Percentiles rank a stretch among this genome's conserved stretches.
phyloP scores from a whole-genome alignment of 257 asterid genomes.

The Solanum raphanifolium region DNA sequence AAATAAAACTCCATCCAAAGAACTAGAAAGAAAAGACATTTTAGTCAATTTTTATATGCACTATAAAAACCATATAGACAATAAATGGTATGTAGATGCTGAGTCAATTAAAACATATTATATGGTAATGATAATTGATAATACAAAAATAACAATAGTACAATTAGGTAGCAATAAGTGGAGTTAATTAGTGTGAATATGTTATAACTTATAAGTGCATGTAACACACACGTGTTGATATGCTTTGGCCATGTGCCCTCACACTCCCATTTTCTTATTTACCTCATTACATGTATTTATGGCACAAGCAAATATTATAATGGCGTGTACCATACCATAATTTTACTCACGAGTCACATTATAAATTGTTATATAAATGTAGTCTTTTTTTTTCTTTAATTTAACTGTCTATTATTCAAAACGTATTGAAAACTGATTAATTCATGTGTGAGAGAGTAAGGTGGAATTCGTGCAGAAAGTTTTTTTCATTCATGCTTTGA shows the following conservation, averaged over 20 bases:
- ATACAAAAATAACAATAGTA: not conserved
- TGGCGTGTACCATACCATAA: not conserved
- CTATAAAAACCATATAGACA: not conserved
- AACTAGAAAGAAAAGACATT: not conserved
- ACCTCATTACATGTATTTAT: not conserved
- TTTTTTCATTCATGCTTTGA: not conserved
- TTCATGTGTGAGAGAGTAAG: not conserved
- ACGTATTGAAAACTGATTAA: not conserved
- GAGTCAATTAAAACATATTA: not conserved
- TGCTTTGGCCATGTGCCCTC: conserved; percentile 1
- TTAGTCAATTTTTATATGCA: not conserved
- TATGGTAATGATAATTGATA: not conserved
- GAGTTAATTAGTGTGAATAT: not conserved
- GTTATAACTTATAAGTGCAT: not conserved
- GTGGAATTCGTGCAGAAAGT: not conserved
- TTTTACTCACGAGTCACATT: not conserved
- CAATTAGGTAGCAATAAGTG: not conserved
- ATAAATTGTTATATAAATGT: not conserved
- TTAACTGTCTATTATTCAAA: not conserved
- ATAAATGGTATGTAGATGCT: not conserved
- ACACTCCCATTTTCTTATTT: not conserved
- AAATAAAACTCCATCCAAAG: not conserved
- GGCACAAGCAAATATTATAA: not conserved
- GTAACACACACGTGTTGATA: not conserved
- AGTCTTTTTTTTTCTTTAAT: too few relatives aligned